Base-by-base conservation (phyloP, 1,284 basidiomycete genomes). In the Agroathelia rolfsii region DNA sequence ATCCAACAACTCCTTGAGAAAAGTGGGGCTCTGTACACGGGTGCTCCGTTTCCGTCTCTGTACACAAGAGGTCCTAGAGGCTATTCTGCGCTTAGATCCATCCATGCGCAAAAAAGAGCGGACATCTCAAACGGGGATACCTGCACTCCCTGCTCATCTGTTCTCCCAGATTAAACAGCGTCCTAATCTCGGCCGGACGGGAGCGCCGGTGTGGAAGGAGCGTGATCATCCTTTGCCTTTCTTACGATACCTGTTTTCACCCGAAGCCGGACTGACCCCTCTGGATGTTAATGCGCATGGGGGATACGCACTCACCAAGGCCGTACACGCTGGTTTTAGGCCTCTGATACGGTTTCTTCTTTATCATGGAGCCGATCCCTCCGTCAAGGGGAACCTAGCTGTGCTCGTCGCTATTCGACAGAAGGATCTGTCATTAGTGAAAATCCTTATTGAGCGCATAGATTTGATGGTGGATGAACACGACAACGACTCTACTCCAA, bases 221-320 rank as follows among this genome's bases (percentile, higher is more conserved):
- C 36, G 47, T 18, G 70, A 77, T 39, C 49, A 65, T 2, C 79
- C 76, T 0, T 47, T 84, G 4, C 76, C 78, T 0, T 68, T 79
- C 37, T 64, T 85, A 3, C 64, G 58, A 27, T 67, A 68, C 45
- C 55, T 84, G 7, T 74, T 66, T 43, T 39, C 45, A 12, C 56
- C 64, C 5, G 52, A 53, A 1, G n/a, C n/a, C n/a, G n/a, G n/a
- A n/a, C 47, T 70, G 7, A 52, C 51, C 5, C 46, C 44, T 36
- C 70, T 59, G 20, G 60, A 73, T 20, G 45, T 65, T 6, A 72
- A 88, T 50, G 67, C 77, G 5, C 64, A 80, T 51, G 64, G 72
- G 2, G 87, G 86, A 1, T 92, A 89, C 45, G 76, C 81, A 0
- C 68, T 93, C 19, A 75, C 74, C 6, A 76, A 72, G 38, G 83